A percentile compares a stretch with the other conserved stretches of the same genome.
phyloP scores from a whole-genome alignment of 345 rosid genomes.

The Lumnitzera racemosa region DNA sequence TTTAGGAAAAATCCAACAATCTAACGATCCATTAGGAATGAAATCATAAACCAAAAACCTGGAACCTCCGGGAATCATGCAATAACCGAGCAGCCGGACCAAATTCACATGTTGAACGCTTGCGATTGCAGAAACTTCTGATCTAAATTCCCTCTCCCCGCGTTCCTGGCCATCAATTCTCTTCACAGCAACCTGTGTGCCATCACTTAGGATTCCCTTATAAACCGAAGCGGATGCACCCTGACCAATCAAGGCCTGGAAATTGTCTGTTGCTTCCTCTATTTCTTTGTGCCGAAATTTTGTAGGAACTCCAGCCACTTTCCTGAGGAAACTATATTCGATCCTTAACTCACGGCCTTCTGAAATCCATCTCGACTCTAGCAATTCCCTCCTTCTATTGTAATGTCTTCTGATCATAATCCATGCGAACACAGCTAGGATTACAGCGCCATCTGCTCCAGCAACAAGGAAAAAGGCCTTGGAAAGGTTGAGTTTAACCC shows the following conservation, averaged over 20 bases:
- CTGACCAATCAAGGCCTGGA: slow-evolving; percentile 40
- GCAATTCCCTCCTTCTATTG: slow-evolving; percentile 28
- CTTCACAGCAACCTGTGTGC: slow-evolving; percentile 59
- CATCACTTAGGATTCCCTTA: slow-evolving; percentile 50
- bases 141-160: slow-evolving; percentile 53
- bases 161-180: slow-evolving; percentile 51
- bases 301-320: slow-evolving; percentile 76
- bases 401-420: slow-evolving; percentile 34
- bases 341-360: slow-evolving; percentile 69
- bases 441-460: slow-evolving; percentile 54
- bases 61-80: slow-evolving; percentile 26
- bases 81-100: slow-evolving; percentile 56
- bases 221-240: slow-evolving; percentile 64
- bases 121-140: slow-evolving; percentile 69
- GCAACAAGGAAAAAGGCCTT: slow-evolving; percentile 50
- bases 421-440: slow-evolving; percentile 46
- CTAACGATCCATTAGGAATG: slow-evolving; percentile 55
- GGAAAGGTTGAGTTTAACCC: slow-evolving; percentile 48
- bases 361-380: slow-evolving; percentile 33
- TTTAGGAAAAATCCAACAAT: slow-evolving; percentile 53
- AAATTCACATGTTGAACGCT: slow-evolving; percentile 65
- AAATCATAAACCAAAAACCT: slow-evolving; percentile 56
- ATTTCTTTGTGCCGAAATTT: slow-evolving; percentile 57
- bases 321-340: slow-evolving; percentile 76
- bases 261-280: slow-evolving; percentile 74